Evolutionary conservation across 768 basidiomycete genomes (phyloP), one percentile per base, ranked within the genome.

Genomic region (Austroboletus eburneus): DNA sequence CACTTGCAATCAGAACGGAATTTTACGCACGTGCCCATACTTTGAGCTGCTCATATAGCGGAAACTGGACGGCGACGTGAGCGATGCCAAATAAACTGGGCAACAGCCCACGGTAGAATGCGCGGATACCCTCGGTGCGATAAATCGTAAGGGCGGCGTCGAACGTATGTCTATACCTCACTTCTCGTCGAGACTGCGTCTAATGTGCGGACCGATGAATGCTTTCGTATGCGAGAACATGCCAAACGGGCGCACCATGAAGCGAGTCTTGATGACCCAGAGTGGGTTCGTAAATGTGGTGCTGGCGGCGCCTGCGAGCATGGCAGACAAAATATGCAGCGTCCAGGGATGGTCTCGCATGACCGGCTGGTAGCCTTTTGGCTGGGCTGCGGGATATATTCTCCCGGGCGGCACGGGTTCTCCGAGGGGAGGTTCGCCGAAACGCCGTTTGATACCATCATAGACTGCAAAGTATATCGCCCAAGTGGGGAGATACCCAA

Each of bases 211-310:
- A 42, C 41, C 21, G 35, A 42, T 18, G 45, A n/a, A n/a, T n/a
- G n/a, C n/a, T n/a, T n/a, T n/a, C 55, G 57, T 45, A 54, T 29
- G 50, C 6, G n/a, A 17, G 18, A 17, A 37, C 27, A 43, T 46
- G 45, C 39, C 35, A 20, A 25, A 35, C 14, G 39, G 37, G 48
- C 72, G 54, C 53, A 95, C 95, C 96, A 98, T 98, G 71, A 98
- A 97, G 23, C 96, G 83, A 20, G 95, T 98, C 73, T 97, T 98
- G 67, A 99, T 93, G 34, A 99, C 92, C 96, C 96, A 99, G 7
- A 99, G 67, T 0, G 96, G 96, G 68, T 91, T 97, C 21, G 96
- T 98, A 59, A 85, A 85, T 43, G 91, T 80, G 6, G 96, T 96
- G 60, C 95, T 94, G 17, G 86, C 74, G 5, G 91, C 94, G 12